Evolutionary conservation across 805 yeast species (phyloP), one percentile per base, ranked within the genome.

Genomic region (Nakazawaea populi): DNA sequence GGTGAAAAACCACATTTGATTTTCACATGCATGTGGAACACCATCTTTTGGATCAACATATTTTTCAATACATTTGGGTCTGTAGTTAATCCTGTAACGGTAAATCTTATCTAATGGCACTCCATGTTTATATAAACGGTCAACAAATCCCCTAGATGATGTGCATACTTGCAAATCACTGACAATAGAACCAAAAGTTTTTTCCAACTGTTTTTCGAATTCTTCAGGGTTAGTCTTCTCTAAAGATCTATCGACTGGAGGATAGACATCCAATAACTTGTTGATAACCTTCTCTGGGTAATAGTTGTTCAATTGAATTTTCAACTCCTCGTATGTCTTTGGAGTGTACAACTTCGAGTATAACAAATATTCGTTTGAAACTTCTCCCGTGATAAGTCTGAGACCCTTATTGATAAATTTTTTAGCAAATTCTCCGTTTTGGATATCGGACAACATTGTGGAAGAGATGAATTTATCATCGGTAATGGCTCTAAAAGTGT

Each of bases 401-500:
- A 60, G 41, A 11, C 51, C 58, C 39, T 59, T 61, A 29, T 54
- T 54, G 5, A 52, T 48, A 36, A 61, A 53, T 52, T 60, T 59
- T 44, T 57, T 52, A 0, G 67, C 64, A 52, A 60, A 66, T 30
- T 60, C 60, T 37, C 71, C 67, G 12, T 60, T 54, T 36, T 57
- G 49, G 5, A 72, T 52, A 54, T 73, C 76, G 29, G 45, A 39
- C n/a, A 73, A 55, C 24, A 73, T 48, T 6, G 54, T 51, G 3
- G 62, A 47, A 2, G 69, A 51, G 7, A 73, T 65, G 58, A 73
- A 70, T 43, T 69, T 58, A 39, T 60, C 66, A 55, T 72, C 76
- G 4, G 74, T 65, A 29, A 69, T 68, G 8, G 75, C 75, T 57
- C 76, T 62, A 55, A 72, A 73, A n/a, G 71, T 67, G 52, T 65